Evolutionary conservation across 495 filamentous ascomycete species (phyloP).

Genomic region (Pseudotulostoma volvatum): DNA sequence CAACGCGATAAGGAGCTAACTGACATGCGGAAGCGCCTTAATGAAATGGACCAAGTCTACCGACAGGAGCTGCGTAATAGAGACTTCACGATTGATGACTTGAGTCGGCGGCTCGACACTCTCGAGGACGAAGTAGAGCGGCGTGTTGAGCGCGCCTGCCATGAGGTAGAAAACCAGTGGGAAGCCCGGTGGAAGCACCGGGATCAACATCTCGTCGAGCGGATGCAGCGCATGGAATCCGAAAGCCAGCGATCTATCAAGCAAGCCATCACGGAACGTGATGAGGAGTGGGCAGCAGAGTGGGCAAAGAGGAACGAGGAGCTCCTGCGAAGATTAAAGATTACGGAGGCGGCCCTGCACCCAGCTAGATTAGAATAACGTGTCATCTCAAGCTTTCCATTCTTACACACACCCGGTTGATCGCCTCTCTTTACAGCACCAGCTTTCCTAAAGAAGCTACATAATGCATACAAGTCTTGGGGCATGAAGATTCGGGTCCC

Average conservation of each 20-base stretch:
- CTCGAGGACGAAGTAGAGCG: slow-evolving; percentile 1
- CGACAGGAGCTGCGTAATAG: slow-evolving; percentile 9
- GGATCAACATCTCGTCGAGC: slow-evolving; percentile 9
- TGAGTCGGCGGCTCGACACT: slow-evolving; percentile 1
- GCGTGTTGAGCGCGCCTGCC: slow-evolving; percentile 9
- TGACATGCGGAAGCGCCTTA: slow-evolving; percentile 6
- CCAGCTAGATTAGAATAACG: no score
- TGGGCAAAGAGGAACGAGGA: slow-evolving; percentile 7
- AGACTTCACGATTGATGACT: slow-evolving; percentile 6
- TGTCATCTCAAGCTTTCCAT: no score
- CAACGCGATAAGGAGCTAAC: slow-evolving; percentile 9
- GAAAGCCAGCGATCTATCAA: slow-evolving; percentile 4
- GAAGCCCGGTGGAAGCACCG: slow-evolving; percentile 16
- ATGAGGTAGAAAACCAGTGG: slow-evolving; percentile 18
- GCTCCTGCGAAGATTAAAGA: slow-evolving; percentile 6
- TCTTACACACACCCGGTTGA: no score
- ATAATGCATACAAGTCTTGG: no score
- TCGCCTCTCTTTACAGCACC: no score
- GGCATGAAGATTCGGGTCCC: no score
- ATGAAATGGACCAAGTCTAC: slow-evolving; percentile 11
- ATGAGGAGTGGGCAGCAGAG: slow-evolving; percentile 11
- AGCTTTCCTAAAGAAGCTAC: no score
- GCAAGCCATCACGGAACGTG: slow-evolving; percentile 8
- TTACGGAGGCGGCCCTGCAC: slow-evolving; percentile 1
- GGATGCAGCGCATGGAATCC: slow-evolving; percentile 7